Conservation (phyloP, 1,139 yeast species). For the Pichia sp. region DNA sequence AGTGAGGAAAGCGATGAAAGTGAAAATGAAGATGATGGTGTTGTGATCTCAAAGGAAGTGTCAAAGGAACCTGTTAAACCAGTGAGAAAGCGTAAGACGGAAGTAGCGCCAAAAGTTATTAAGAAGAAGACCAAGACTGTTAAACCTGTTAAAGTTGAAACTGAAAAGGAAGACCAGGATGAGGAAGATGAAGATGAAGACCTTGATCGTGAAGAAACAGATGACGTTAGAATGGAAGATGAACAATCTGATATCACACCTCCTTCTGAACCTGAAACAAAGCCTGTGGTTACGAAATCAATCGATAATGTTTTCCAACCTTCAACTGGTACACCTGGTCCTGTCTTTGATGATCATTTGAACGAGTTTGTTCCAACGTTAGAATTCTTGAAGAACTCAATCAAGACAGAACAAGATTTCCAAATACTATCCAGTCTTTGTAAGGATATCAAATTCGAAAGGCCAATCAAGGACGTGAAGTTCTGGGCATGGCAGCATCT, state of each 20-base stretch:
- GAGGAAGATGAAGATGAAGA: conserved; percentile 12
- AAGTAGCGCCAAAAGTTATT: neutral
- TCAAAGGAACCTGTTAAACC: too few species aligned
- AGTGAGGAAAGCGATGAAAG: conserved; percentile 25
- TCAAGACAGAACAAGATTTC: conserved; percentile 78
- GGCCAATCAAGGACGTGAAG: conserved; percentile 40
- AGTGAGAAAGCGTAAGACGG: conserved; percentile 1
- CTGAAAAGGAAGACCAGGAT: neutral
- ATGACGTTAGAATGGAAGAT: neutral
- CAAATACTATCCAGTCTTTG: conserved; percentile 48
- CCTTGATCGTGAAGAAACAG: conserved; percentile 21
- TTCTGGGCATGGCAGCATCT: conserved; percentile 72
- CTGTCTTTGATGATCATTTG: conserved; percentile 50
- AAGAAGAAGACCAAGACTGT: neutral
- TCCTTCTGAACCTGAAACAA: conserved; percentile 21
- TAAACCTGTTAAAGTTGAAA: too few species aligned
- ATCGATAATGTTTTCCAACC: conserved; percentile 46
- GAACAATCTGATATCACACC: conserved; percentile 24
- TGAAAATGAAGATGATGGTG: conserved; percentile 43
- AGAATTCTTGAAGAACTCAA: conserved; percentile 47
- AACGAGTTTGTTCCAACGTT: conserved; percentile 39
- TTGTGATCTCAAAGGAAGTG: conserved; percentile 17
- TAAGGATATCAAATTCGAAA: conserved; percentile 27
- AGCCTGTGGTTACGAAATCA: neutral
- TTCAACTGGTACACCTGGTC: conserved; percentile 41